phyloP scores from a whole-genome alignment of 1,284 basidiomycete species.

The Gymnopus androsaceus region DNA sequence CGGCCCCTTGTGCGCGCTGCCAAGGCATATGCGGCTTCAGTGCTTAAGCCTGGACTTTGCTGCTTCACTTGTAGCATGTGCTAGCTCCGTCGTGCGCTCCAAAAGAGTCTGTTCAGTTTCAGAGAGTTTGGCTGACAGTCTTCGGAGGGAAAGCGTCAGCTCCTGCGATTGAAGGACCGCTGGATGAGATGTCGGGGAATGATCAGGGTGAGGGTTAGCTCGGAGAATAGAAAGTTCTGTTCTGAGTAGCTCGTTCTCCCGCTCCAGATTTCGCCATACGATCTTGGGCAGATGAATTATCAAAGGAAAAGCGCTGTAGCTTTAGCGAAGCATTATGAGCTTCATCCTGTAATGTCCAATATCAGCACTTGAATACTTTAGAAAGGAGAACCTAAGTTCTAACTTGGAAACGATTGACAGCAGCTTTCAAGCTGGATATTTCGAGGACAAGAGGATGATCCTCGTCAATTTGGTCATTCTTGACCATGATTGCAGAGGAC shows the following conservation, averaged over 20 bases:
- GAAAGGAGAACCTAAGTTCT: background rate
- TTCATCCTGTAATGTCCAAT: constrained; percentile 54
- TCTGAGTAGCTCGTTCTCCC: constrained; percentile 55
- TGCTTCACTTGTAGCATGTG: constrained; percentile 43
- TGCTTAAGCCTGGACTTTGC: constrained; percentile 42
- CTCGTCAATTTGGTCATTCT: constrained; percentile 30
- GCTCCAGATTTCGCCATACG: constrained; percentile 49
- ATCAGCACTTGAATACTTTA: constrained; percentile 14
- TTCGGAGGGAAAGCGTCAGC: constrained; percentile 64
- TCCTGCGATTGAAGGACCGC: constrained; percentile 57
- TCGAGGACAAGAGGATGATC: constrained; percentile 71
- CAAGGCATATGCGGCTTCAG: constrained; percentile 54
- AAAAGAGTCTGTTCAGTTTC: constrained; percentile 56
- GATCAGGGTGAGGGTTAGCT: constrained; percentile 45
- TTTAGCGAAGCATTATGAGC: constrained; percentile 64
- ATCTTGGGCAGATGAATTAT: constrained; percentile 50
- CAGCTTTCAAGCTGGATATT: constrained; percentile 61
- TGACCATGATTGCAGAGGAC: background rate
- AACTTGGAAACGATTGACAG: constrained; percentile 45
- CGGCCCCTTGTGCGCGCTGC: constrained; percentile 49
- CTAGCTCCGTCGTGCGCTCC: constrained; percentile 50
- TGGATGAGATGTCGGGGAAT: constrained; percentile 38
- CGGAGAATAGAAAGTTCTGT: constrained; percentile 57
- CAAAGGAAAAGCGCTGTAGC: constrained; percentile 62
- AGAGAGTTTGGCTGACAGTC: constrained; percentile 67